Base-by-base conservation (phyloP, 768 basidiomycete species). In the Calocera cornea region DNA sequence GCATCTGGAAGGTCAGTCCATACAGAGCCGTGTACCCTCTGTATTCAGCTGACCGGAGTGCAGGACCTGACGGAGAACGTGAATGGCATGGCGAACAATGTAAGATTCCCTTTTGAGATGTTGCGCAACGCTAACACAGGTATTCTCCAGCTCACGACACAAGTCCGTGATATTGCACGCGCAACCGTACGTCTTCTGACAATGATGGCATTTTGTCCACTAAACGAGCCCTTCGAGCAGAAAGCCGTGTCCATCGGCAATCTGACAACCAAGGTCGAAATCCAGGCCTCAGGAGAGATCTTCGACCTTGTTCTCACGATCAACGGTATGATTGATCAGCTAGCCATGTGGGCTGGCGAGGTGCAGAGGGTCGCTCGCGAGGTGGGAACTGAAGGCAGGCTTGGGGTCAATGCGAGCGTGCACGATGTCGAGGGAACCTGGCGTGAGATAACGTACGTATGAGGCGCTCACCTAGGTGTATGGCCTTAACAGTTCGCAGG, bases 361-460 rank as follows among this genome's bases (percentile, higher is more conserved):
- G 88, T 97, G 68, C 97, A 94, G 77, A 91, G 95, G 74, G 95
- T 99, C 66, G 97, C 97, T 1, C 81, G 93, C 36, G 95, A 99
- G 76, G 95, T 99, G 74, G 95, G 95, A 54, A 97, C 95, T 16
- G 94, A 97, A 74, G 95, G 97, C n/a, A 97, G 97, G 78, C 80
- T 98, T 3, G 95, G 97, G 71, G 97, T 95, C 0, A 95, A 97
- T 73, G 97, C 97, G 2, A 92, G 97, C 76, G 92, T 97, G 8
- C 93, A 92, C 68, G 92, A 94, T 67, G 90, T 98, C 5, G 92
- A 97, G 74, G 97, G 97, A 41, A 95, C 93, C 36, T 99, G 97
- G 97, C 91, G 95, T 73, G 94, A 95, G 76, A 98, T 99, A 76
- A 97, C 95, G 90, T 94, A 75, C 67, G 90, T 83, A 22, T 34